These are phyloP conservation scores for Lepidium aucheri DNA, from an alignment of 345 rosid species.

Conservation along the genomic window DNA sequence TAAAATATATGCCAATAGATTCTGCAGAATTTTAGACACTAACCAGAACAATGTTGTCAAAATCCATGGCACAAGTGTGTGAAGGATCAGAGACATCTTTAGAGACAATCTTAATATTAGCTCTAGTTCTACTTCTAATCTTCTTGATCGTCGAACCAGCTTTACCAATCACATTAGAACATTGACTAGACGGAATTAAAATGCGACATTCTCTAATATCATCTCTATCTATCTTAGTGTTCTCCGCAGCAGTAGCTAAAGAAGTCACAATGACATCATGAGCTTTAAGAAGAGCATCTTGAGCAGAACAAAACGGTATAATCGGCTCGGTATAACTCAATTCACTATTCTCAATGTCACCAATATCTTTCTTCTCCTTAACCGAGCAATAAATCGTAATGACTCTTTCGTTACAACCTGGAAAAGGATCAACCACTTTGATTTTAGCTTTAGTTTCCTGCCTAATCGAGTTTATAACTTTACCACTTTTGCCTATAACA, in stretches of 20 bases:
- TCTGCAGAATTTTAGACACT: slow-evolving; percentile 8
- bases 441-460: slow-evolving; percentile 88
- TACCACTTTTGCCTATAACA: slow-evolving; percentile 92
- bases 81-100: slow-evolving; percentile 77
- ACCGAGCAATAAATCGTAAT: slow-evolving; percentile 64
- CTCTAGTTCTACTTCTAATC: slow-evolving; percentile 64
- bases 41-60: slow-evolving; percentile 79
- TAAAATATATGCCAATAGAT: not conserved
- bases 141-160: slow-evolving; percentile 72
- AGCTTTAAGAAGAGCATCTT: slow-evolving; percentile 80
- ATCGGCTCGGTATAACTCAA: slow-evolving; percentile 25
- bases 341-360: slow-evolving; percentile 53
- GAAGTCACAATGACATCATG: slow-evolving; percentile 63
- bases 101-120: slow-evolving; percentile 55
- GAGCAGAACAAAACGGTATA: slow-evolving; percentile 66
- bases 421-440: slow-evolving; percentile 87
- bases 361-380: slow-evolving; percentile 50
- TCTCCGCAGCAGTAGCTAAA: slow-evolving; percentile 37
- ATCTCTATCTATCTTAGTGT: slow-evolving; percentile 49
- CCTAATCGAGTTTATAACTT: slow-evolving; percentile 75
- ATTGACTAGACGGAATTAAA: slow-evolving; percentile 89
- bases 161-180: slow-evolving; percentile 91
- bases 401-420: slow-evolving; percentile 71
- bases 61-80: slow-evolving; percentile 91
- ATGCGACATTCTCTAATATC: slow-evolving; percentile 68